Evolutionary conservation across 352 stramenopile genomes (phyloP).

Genomic region (Saprolegnia diclina): DNA sequence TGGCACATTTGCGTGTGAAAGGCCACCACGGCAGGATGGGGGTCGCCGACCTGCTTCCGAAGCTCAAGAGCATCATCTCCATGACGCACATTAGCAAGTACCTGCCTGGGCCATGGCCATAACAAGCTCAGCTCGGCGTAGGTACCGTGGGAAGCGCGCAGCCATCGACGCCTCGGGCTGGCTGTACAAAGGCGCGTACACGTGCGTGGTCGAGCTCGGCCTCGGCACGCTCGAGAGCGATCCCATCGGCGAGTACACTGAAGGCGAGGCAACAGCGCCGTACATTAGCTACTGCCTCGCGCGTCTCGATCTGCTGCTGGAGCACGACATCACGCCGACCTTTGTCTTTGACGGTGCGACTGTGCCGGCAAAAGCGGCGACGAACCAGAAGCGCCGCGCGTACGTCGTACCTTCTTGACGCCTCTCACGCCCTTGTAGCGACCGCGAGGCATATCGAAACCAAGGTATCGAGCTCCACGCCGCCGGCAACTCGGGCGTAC

Average conservation of each 20-base stretch:
- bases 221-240: conserved; percentile 30
- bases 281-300: conserved; percentile 86
- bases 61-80: conserved; percentile 68
- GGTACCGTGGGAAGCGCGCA: conserved; percentile 52
- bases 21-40: conserved; percentile 49
- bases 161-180: conserved; percentile 68
- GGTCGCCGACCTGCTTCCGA: conserved; percentile 50
- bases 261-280: not conserved
- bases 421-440: not conserved
- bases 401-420: conserved; percentile 14
- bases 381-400: conserved; percentile 48
- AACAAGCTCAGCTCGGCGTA: conserved; percentile 1
- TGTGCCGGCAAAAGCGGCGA: conserved; percentile 79
- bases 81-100: conserved; percentile 72
- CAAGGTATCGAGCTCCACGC: conserved; percentile 29
- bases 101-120: conserved; percentile 16
- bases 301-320: conserved; percentile 82
- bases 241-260: conserved; percentile 28
- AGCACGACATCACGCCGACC: conserved; percentile 77
- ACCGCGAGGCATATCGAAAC: not conserved
- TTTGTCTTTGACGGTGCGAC: conserved; percentile 93
- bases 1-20: not conserved
- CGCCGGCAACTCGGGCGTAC: conserved; percentile 4
- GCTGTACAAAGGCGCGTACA: conserved; percentile 90
- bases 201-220: conserved; percentile 80